These are phyloP conservation scores for Yamagishiella unicocca DNA, from an alignment of 139 green algal species.

Conservation along the genomic window DNA sequence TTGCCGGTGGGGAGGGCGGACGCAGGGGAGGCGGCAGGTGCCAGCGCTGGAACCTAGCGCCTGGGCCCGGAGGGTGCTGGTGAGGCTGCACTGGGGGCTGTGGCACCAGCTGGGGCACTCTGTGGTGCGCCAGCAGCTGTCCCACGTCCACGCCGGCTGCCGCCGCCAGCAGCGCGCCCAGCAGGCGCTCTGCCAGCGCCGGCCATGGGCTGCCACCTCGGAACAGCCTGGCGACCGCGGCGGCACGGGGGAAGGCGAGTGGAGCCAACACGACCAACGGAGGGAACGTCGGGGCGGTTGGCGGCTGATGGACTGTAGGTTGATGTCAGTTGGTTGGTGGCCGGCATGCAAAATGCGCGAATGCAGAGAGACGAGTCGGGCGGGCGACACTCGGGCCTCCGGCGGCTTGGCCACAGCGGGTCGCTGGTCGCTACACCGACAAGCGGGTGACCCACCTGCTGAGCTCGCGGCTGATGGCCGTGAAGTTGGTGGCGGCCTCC, in stretches of 20 bases:
- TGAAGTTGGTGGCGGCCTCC: neutral
- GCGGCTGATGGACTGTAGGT: no score
- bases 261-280: no score
- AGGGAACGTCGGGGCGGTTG: no score
- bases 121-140: conserved; percentile 28
- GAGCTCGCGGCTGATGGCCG: conserved; percentile 35
- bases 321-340: no score
- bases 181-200: conserved; percentile 32
- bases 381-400: no score
- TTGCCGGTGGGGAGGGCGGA: neutral
- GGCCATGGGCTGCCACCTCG: conserved; percentile 32
- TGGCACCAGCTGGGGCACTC: neutral
- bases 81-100: neutral
- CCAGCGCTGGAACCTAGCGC: neutral
- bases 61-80: neutral
- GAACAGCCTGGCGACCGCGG: conserved; percentile 12
- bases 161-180: conserved; percentile 39
- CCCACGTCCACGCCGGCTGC: conserved; percentile 2
- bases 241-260: no score
- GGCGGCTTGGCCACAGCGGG: no score
- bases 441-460: conserved; percentile 34
- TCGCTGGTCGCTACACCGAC: no score
- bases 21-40: neutral
- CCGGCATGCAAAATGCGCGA: no score
- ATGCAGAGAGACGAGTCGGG: no score